A percentile compares a stretch with the other conserved stretches of the same genome.
Evolutionary conservation across 1,139 yeast species (phyloP).

Genomic region (Scheffersomyces quercinus): DNA sequence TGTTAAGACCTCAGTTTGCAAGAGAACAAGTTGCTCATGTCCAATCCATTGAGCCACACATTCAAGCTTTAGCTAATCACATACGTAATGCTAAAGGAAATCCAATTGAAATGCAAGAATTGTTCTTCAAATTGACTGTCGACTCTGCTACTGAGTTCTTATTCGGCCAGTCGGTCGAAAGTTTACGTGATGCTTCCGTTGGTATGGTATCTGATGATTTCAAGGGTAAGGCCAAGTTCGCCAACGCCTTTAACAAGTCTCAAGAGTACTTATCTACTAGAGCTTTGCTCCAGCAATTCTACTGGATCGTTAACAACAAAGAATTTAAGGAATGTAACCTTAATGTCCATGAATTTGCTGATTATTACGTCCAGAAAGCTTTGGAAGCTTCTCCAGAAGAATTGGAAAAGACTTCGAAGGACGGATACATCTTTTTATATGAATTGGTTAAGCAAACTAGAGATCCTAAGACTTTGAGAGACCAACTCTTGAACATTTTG

Average conservation of each 20-base stretch:
- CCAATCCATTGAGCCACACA: slow-evolving; percentile 47
- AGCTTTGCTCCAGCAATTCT: slow-evolving; percentile 29
- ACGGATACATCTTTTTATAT: slow-evolving; percentile 43
- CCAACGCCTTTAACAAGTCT: slow-evolving; percentile 32
- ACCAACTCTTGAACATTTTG: slow-evolving; percentile 46
- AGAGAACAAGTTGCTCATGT: slow-evolving; percentile 57
- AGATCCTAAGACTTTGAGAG: slow-evolving; percentile 42
- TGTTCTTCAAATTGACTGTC: slow-evolving; percentile 39
- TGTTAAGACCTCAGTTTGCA: slow-evolving; percentile 61
- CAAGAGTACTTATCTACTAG: slow-evolving; percentile 32
- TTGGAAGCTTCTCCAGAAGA: slow-evolving; percentile 31
- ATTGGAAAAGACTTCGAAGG: slow-evolving; percentile 36
- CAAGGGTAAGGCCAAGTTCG: slow-evolving; percentile 29
- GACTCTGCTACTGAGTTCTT: slow-evolving; percentile 45
- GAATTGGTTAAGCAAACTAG: slow-evolving; percentile 48
- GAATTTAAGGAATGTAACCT: slow-evolving; percentile 28
- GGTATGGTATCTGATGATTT: slow-evolving; percentile 17
- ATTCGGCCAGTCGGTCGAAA: slow-evolving; percentile 37
- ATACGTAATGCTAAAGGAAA: slow-evolving; percentile 23
- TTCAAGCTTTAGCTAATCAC: slow-evolving; percentile 37
- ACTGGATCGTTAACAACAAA: slow-evolving; percentile 26
- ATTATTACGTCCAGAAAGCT: slow-evolving; percentile 29
- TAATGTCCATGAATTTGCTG: slow-evolving; percentile 28
- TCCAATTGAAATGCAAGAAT: slow-evolving; percentile 36
- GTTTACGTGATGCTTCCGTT: slow-evolving; percentile 31